Base-by-base conservation (phyloP, 108 stramenopile genomes). In the Cyclotella kingstonii region DNA sequence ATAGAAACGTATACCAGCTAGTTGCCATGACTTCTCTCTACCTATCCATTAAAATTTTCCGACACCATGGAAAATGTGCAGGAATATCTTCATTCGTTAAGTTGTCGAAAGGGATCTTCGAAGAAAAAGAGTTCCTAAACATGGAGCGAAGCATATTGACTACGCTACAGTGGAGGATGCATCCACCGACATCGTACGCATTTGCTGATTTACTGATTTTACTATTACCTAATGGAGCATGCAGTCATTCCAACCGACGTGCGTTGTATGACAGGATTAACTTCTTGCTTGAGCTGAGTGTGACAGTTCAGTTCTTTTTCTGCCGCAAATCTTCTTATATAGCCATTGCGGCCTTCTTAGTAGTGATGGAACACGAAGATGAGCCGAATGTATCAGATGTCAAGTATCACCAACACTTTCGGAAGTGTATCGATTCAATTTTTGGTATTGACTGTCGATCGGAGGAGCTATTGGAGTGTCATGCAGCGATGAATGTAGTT, bases 21-120 rank as follows among this genome's bases (percentile, higher is more conserved):
- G 78, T 70, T 22, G 86, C 81, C 9, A 85, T 91, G 80, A 86
- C 86, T n/a, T 80, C 81, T 19, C 71, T 91, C 11, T 84, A 84
- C 55, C 50, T 91, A 1, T 81, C 90, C 29, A 86, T 85, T 41
- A 91, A 91, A 52, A 44, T 88, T 5, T 79, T 81, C 52, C 70
- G 61, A 15, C 46, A 71, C 31, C 11, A 57, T 42, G 70, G 70
- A 6, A 62, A 63, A 56, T 44, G 55, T 19, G 60, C 54, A 9
- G 54, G 44, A 23, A 77, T 82, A 17, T 72, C 71, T n/a, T 78
- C 82, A 0, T 76, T 78, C 51, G 81, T 83, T n/a, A 82, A 76
- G 38, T 54, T 85, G n/a, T 76, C 81, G 10, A 58, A 85, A 21
- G 89, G 85, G 8, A 53, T 68, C 7, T 90, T 86, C 65, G 76